Conservation (phyloP, 768 basidiomycete genomes). For the Tylopilus plumbeoviolaceoides region DNA sequence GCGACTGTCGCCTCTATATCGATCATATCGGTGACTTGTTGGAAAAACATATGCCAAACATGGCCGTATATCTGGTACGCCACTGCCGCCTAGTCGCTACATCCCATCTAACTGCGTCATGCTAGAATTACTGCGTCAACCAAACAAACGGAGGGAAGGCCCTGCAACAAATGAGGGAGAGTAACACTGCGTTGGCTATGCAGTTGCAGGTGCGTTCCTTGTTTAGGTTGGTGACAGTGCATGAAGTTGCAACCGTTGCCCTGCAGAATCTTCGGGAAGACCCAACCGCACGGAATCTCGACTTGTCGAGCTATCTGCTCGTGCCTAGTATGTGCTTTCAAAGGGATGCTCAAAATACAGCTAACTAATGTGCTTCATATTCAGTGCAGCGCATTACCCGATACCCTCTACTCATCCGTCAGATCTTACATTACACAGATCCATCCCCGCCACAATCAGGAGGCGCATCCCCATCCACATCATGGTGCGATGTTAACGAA, state of each 20-base stretch:
- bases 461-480: too few species aligned
- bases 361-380: background rate
- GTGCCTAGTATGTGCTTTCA: constrained; percentile 66
- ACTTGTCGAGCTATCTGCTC: constrained; percentile 86
- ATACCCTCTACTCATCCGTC: constrained; percentile 86
- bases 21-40: constrained; percentile 87
- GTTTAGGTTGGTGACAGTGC: background rate
- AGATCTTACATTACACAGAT: constrained; percentile 80
- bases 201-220: constrained; percentile 58
- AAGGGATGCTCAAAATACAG: too few species aligned
- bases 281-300: constrained; percentile 72
- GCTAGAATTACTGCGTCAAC: constrained; percentile 85
- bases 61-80: constrained; percentile 76
- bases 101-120: background rate
- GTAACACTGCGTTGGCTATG: constrained; percentile 57
- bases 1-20: constrained; percentile 86
- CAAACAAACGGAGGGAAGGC: constrained; percentile 75
- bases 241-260: background rate
- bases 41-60: constrained; percentile 65
- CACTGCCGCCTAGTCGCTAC: background rate
- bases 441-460: constrained; percentile 27
- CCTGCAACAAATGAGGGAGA: constrained; percentile 67
- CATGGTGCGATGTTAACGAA: constrained; percentile 40
- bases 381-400: constrained; percentile 93
- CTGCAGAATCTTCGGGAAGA: constrained; percentile 72